Evolutionary conservation across 2,329 filamentous ascomycete genomes (phyloP), one percentile per base, ranked within the genome.

Genomic region (Eurotiales sp.): DNA sequence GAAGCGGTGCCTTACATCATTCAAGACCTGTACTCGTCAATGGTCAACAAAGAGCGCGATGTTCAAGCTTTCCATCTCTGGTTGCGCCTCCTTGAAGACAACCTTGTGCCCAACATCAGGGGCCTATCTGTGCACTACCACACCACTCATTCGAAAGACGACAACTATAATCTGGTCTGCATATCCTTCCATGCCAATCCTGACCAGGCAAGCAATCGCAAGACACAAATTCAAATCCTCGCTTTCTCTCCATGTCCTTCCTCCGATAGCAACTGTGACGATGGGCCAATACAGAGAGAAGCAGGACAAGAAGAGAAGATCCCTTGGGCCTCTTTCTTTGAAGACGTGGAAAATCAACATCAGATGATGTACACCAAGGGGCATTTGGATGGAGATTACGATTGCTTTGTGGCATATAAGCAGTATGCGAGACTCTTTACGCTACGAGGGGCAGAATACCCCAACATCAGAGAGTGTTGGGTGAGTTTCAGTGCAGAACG

Each of bases 11-110:
- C 44, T 10, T 12, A 2, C 14, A 22, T 48, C 4, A 36, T 52
- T n/a, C 44, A 52, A 52, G 44, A 47, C 8, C 50, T 52, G n/a
- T 52, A 52, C 11, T 14, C 17, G 21, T 17, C 25, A 32, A 34
- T 52, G 37, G 15, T 52, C 19, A 22, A 39, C 29, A 23, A 39
- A 30, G n/a, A 47, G 15, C 50, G 50, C 27, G 39, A 39, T 17
- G 36, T 52, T 19, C 50, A 52, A 3, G 14, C 50, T n/a, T 52
- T 48, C 25, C 50, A 52, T 25, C 29, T 52, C 14, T 52, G 50
- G 50, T 30, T 52, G 6, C 39, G 45, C 15, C 39, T 52, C 3
- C 23, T 52, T 14, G 50, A 52, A n/a, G 36, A 48, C 6, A 52
- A 52, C 12, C 50, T 52, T 39, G 41, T 36, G 39, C 50, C 50